These are phyloP conservation scores for Leptodontidium sp. DNA, from an alignment of 2,329 filamentous ascomycete species.

Conservation along the genomic window DNA sequence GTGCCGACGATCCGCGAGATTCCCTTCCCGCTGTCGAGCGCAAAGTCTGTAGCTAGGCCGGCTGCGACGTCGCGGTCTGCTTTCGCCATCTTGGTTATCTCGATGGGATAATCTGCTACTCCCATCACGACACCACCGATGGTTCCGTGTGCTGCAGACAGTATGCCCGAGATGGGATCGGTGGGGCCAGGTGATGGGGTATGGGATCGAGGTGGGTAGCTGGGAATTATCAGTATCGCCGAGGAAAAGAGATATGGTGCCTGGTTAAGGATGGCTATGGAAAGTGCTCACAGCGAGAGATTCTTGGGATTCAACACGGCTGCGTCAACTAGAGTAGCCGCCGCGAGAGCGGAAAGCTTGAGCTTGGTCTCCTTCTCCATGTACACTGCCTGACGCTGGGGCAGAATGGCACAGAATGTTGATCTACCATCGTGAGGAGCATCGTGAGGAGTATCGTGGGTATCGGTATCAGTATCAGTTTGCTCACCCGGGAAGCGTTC, in stretches of 20 bases:
- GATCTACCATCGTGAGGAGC: neutral
- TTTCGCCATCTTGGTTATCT: slow-evolving; percentile 30
- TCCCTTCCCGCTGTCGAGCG: slow-evolving; percentile 34
- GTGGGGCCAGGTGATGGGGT: slow-evolving; percentile 17
- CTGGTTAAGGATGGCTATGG: neutral
- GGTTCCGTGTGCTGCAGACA: slow-evolving; percentile 29
- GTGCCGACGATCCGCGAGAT: slow-evolving; percentile 38
- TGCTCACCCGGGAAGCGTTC: neutral
- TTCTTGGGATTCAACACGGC: slow-evolving; percentile 17
- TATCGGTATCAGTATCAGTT: neutral
- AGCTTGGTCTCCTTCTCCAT: neutral
- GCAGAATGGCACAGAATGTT: slow-evolving; percentile 13
- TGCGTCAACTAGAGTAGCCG: slow-evolving; percentile 27
- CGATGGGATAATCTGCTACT: slow-evolving; percentile 33
- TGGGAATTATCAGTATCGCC: neutral
- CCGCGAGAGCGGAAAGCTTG: slow-evolving; percentile 32
- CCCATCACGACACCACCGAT: slow-evolving; percentile 33
- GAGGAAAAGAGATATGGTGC: neutral
- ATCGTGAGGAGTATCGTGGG: neutral
- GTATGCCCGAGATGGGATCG: slow-evolving; percentile 34
- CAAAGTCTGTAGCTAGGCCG: slow-evolving; percentile 29
- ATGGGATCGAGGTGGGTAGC: slow-evolving; percentile 16
- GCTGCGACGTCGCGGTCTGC: slow-evolving; percentile 27
- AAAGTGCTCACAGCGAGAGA: slow-evolving; percentile 25
- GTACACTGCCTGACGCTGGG: slow-evolving; percentile 12